A percentile compares a stretch with the other conserved stretches of the same genome.
Conservation (phyloP, 305 asterid genomes). For the Fraxinus velutina region DNA sequence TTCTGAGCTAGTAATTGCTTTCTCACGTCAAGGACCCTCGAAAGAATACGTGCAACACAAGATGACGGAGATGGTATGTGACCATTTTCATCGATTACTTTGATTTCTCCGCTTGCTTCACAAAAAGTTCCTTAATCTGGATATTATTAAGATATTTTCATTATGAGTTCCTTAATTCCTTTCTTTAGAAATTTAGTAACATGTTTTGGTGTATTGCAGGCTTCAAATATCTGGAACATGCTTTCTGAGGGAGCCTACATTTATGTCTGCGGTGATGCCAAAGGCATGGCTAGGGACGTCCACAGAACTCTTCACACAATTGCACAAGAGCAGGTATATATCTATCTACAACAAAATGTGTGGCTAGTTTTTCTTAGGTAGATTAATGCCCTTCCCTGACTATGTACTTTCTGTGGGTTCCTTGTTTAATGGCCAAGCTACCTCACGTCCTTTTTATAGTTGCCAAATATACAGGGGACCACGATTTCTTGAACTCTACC, state of each 20-base stretch:
- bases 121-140: not conserved
- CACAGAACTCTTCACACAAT: constrained; percentile 89
- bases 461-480: constrained; percentile 7
- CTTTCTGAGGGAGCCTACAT: constrained; percentile 80
- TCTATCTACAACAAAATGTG: not conserved
- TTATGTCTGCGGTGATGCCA: constrained; percentile 95
- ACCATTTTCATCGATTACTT: not conserved
- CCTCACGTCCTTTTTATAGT: constrained; percentile 25
- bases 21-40: constrained; percentile 80
- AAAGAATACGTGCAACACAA: constrained; percentile 96
- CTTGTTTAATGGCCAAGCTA: constrained; percentile 21
- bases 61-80: constrained; percentile 66
- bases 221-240: constrained; percentile 74
- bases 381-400: not conserved
- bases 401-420: not conserved
- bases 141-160: not conserved
- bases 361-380: not conserved
- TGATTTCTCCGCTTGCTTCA: not conserved
- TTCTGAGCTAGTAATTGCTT: constrained; percentile 87
- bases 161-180: not conserved
- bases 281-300: constrained; percentile 98
- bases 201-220: constrained; percentile 36
- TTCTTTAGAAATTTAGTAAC: not conserved
- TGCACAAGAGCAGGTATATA: constrained; percentile 78
- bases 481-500: constrained; percentile 8